phyloP scores from a whole-genome alignment of 2,329 filamentous ascomycete species.

The Aspergillus nomiae region DNA sequence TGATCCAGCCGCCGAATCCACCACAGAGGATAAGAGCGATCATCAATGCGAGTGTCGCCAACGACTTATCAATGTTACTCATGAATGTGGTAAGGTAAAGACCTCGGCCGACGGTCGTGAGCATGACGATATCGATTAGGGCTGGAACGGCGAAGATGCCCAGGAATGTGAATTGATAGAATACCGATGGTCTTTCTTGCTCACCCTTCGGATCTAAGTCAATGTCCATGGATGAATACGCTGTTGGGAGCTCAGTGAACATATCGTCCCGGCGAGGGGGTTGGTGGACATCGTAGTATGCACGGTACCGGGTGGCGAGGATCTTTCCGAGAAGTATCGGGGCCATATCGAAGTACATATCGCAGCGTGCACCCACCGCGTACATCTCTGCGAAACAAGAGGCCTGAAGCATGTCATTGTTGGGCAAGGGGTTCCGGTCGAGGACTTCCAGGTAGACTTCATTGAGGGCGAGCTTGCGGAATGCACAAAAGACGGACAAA shows the following conservation, averaged over 20 bases:
- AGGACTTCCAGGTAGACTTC: constrained; percentile 66
- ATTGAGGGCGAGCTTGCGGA: constrained; percentile 59
- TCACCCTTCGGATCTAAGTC: constrained; percentile 53
- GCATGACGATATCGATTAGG: constrained; percentile 61
- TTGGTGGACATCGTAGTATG: constrained; percentile 47
- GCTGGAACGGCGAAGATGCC: constrained; percentile 66
- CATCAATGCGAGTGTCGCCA: constrained; percentile 61
- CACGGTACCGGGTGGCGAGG: constrained; percentile 44
- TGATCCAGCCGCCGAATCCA: constrained; percentile 65
- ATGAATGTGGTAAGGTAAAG: constrained; percentile 63
- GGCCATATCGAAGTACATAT: constrained; percentile 61
- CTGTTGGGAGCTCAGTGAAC: constrained; percentile 51
- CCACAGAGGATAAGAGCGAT: constrained; percentile 61
- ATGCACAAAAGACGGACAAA: constrained; percentile 60
- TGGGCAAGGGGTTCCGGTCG: constrained; percentile 63
- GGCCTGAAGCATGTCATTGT: constrained; percentile 63
- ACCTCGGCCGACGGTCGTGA: constrained; percentile 62
- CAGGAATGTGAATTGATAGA: constrained; percentile 58
- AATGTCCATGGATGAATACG: constrained; percentile 56
- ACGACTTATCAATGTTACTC: constrained; percentile 50
- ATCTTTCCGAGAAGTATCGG: constrained; percentile 52
- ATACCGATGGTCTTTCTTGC: constrained; percentile 48
- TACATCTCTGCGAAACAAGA: constrained; percentile 66
- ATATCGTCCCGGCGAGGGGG: constrained; percentile 55
- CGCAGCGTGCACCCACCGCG: constrained; percentile 64